These are phyloP conservation scores for Desmodesmus armatus DNA, from an alignment of 139 green algal species.

Conservation along the genomic window DNA sequence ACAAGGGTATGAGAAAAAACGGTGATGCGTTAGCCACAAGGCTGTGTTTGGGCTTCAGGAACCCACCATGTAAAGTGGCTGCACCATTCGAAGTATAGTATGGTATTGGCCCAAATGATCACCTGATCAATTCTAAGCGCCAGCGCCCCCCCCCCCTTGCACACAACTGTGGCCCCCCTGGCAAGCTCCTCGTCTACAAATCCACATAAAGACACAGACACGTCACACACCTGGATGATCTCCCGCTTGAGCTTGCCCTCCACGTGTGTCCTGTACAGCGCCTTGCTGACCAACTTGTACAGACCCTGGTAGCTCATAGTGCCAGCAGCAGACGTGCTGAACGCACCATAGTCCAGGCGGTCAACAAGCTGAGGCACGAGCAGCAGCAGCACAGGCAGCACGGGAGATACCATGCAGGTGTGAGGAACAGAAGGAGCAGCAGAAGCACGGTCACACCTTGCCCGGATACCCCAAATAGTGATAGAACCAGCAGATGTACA, in stretches of 20 bases:
- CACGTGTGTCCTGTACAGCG: conserved; percentile 93
- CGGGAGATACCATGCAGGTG: neutral
- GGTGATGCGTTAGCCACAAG: neutral
- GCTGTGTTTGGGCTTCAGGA: no score
- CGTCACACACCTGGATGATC: conserved; percentile 94
- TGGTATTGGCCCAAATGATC: neutral
- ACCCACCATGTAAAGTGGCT: no score
- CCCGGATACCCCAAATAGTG: no score
- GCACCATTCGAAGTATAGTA: no score
- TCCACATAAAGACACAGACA: no score
- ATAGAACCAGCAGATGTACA: no score
- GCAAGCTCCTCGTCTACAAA: no score
- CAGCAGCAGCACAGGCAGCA: neutral
- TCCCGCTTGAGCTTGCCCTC: conserved; percentile 94
- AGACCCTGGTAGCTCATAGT: conserved; percentile 72
- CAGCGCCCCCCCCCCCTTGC: neutral
- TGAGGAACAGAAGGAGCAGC: neutral
- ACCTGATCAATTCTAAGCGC: no score
- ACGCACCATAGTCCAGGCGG: conserved; percentile 81
- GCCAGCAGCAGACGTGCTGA: conserved; percentile 47
- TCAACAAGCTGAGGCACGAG: conserved; percentile 90
- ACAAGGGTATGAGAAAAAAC: no score
- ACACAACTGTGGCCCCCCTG: neutral
- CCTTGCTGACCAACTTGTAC: conserved; percentile 80
- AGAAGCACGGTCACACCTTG: neutral